Base-by-base conservation (phyloP, 345 rosid species). In the Linum usitatissimum region DNA sequence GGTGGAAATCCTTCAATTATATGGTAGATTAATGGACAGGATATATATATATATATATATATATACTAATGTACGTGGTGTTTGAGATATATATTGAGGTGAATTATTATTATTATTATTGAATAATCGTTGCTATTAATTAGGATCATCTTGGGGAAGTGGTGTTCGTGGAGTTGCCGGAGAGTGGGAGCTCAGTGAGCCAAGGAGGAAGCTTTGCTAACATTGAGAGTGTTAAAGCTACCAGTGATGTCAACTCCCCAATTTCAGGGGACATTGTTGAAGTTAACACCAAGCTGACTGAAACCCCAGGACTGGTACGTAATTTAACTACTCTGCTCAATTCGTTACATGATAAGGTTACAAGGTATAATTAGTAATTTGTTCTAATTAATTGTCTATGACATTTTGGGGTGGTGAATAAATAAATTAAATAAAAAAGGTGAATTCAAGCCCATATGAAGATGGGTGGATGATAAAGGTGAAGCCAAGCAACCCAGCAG, bases 381-480 rank as follows among this genome's bases (percentile, higher is more conserved):
- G 9, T 0, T 9, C 0, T 3, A 14, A 20, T 38, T 57, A 20
- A 54, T 18, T 66, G 17, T 0, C 28, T n/a, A 42, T 58, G n/a
- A 3, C 31, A 39, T 57, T 56, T 5, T 12, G 12, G 53, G 39
- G n/a, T n/a, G 10, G 8, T 7, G 13, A 40, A 40, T 15, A n/a
- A n/a, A n/a, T n/a, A n/a, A n/a, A n/a, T n/a, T n/a, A n/a, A n/a
- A n/a, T n/a, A n/a, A 40, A 73, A 71, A 67, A 91, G 98, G 81
- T 88, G 19, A 93, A 90, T 71, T 69, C 90, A 54, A 90, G 95
- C 76, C 97, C 96, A 30, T 90, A 82, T 61, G 95, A 90, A 70
- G 85, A 75, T 23, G 99, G 97, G 64, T 93, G 96, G 99, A 86
- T 93, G 88, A 90, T 90, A 69, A 93, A 90, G 77, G 90, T 93